These are phyloP conservation scores for Cyamopsis tetragonoloba DNA, from an alignment of 306 rosid genomes.

Conservation along the genomic window DNA sequence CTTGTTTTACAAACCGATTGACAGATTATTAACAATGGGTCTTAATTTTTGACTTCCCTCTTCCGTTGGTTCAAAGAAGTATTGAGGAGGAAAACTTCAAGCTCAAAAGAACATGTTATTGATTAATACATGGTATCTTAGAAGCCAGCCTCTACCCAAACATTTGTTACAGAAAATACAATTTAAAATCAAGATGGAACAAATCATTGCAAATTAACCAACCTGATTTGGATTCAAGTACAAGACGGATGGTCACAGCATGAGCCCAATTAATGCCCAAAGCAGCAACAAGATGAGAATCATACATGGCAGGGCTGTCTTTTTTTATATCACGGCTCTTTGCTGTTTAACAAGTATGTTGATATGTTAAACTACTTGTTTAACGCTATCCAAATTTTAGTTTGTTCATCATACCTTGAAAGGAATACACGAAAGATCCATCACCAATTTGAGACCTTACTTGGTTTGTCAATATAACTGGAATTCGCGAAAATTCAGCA, in stretches of 20 bases:
- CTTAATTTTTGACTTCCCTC: not conserved
- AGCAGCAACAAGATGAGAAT: constrained; percentile 91
- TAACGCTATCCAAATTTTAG: constrained; percentile 16
- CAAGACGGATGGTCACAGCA: constrained; percentile 88
- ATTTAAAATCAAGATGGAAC: constrained; percentile 1
- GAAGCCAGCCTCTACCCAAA: constrained; percentile 8
- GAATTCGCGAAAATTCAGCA: constrained; percentile 91
- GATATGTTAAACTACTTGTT: constrained; percentile 8
- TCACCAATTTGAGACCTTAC: constrained; percentile 73
- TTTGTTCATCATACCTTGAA: constrained; percentile 64
- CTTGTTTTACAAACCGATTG: not conserved
- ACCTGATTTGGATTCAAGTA: constrained; percentile 90
- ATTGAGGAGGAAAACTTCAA: not conserved
- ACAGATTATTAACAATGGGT: not conserved
- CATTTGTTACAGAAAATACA: constrained; percentile 2
- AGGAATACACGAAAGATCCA: constrained; percentile 60
- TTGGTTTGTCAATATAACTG: constrained; percentile 89
- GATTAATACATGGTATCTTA: not conserved
- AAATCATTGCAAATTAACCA: constrained; percentile 7
- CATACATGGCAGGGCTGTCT: constrained; percentile 41
- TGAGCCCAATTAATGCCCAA: constrained; percentile 97
- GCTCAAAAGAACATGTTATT: not conserved
- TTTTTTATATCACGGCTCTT: constrained; percentile 27
- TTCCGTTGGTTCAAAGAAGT: not conserved
- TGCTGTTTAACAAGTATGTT: constrained; percentile 36